phyloP scores from a whole-genome alignment of 257 asterid genomes.

The Solanum ossicruentum region DNA sequence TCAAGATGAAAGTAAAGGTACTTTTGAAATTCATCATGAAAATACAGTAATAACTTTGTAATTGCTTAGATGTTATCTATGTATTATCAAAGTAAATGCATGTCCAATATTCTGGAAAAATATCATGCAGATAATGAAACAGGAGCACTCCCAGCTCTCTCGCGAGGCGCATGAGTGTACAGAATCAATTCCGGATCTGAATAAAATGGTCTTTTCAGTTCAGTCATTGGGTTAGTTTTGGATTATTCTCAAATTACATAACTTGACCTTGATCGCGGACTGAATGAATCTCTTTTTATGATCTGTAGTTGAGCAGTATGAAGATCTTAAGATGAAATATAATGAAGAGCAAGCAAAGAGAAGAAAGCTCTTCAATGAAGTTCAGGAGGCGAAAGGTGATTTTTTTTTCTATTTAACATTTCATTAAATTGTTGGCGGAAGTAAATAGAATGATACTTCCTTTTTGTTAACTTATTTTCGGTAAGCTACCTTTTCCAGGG shows the following conservation, averaged over 20 bases:
- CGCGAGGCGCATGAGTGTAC: conserved; percentile 83
- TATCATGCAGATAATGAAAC: conserved; percentile 59
- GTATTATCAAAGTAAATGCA: not conserved
- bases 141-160: conserved; percentile 70
- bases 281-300: conserved; percentile 1
- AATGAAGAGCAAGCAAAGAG: conserved; percentile 86
- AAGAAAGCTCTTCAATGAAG: conserved; percentile 79
- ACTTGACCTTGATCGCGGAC: not conserved
- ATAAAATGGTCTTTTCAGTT: conserved; percentile 79
- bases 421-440: not conserved
- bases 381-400: conserved; percentile 91
- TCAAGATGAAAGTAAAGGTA: conserved; percentile 75
- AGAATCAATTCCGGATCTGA: conserved; percentile 78
- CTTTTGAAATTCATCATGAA: not conserved
- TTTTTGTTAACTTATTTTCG: not conserved
- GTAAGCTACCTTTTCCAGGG: conserved; percentile 32
- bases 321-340: conserved; percentile 84
- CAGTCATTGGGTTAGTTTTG: conserved; percentile 72
- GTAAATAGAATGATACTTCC: not conserved
- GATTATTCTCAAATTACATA: not conserved
- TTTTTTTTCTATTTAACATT: not conserved
- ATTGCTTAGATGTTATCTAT: not conserved
- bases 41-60: not conserved
- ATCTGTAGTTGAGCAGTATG: conserved; percentile 82
- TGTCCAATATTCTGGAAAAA: not conserved